These are phyloP conservation scores for Euptelea pleiosperma DNA, from an alignment of 164 flowering plant genomes.

Conservation along the genomic window DNA sequence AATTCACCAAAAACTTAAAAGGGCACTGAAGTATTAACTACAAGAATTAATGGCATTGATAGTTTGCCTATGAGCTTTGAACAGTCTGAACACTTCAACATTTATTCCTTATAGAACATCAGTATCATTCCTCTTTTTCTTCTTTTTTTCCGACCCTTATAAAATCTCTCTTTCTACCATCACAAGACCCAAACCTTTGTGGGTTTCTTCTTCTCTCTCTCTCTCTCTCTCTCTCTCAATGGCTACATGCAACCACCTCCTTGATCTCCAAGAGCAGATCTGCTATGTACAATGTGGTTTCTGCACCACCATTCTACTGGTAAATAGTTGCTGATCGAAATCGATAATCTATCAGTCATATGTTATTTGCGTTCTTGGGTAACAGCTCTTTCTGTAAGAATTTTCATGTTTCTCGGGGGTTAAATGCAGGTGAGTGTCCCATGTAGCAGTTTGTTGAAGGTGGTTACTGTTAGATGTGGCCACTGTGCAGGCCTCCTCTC, in stretches of 20 bases:
- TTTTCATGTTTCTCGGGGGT: background rate
- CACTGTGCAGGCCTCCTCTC: conserved; percentile 79
- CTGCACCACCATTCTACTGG: conserved; percentile 79
- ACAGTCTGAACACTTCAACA: conserved; percentile 13
- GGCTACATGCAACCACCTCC: conserved; percentile 53
- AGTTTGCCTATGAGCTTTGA: conserved; percentile 7
- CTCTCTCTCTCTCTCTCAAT: conserved; percentile 27
- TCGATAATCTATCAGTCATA: background rate
- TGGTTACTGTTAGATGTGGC: conserved; percentile 83
- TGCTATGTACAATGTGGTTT: conserved; percentile 87
- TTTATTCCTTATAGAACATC: conserved; percentile 11
- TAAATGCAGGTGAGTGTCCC: conserved; percentile 81
- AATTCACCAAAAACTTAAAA: background rate
- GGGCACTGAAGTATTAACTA: background rate
- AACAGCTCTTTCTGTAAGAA: background rate
- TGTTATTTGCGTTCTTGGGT: no score
- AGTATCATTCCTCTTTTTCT: conserved; percentile 10
- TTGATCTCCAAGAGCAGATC: conserved; percentile 69
- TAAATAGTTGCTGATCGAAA: conserved; percentile 12
- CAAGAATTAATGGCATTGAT: conserved; percentile 1
- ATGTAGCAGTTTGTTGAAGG: conserved; percentile 56
- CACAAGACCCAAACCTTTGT: background rate
- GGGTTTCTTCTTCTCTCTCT: background rate
- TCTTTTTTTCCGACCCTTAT: conserved; percentile 8
- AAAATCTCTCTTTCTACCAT: background rate